Percentiles rank a stretch among this genome's conserved stretches.
These are phyloP conservation scores for Inga laurina DNA, from an alignment of 306 rosid species.

Conservation along the genomic window DNA sequence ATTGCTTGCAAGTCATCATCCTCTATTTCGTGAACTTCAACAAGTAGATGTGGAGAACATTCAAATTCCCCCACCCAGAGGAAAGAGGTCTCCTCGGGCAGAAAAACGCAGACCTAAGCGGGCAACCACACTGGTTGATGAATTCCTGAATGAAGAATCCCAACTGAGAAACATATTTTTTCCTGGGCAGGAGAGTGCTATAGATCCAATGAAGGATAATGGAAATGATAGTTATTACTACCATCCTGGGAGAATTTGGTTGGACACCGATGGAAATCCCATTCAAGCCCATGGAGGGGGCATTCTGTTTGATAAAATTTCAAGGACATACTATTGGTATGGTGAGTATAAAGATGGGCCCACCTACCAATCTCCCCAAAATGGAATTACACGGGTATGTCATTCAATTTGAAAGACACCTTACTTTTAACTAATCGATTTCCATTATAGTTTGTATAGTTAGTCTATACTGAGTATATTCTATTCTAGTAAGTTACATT, in stretches of 20 bases:
- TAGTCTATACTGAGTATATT: background rate
- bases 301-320: conserved; percentile 61
- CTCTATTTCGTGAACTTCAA: conserved; percentile 76
- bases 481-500: background rate
- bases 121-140: conserved; percentile 77
- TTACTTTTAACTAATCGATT: conserved; percentile 25
- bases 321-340: conserved; percentile 93
- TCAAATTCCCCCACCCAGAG: conserved; percentile 87
- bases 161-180: conserved; percentile 78
- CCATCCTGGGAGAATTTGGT: conserved; percentile 88
- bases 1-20: conserved; percentile 46
- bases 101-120: conserved; percentile 78
- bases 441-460: conserved; percentile 21
- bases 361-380: conserved; percentile 84
- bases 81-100: conserved; percentile 95
- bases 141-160: conserved; percentile 93
- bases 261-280: conserved; percentile 91
- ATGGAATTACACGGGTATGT: conserved; percentile 93
- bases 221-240: conserved; percentile 68
- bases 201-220: conserved; percentile 58
- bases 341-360: conserved; percentile 98
- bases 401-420: conserved; percentile 11
- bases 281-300: conserved; percentile 99
- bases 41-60: conserved; percentile 77
- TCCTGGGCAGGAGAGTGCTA: conserved; percentile 62